Base-by-base conservation (phyloP, 805 yeast genomes). In the Blastobotrys americana region DNA sequence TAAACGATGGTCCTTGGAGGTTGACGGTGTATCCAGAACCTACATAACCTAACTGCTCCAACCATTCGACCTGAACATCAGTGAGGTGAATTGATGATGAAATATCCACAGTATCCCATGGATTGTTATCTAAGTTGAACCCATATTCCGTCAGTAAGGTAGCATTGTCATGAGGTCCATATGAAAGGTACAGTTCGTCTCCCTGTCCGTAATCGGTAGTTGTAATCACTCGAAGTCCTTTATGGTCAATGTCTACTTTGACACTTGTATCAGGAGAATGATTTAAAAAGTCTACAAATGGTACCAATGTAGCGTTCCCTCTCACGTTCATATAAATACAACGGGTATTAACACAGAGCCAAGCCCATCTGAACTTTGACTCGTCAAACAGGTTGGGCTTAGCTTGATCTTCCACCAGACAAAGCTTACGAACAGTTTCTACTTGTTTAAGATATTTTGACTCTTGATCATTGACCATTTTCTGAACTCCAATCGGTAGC, bases 331-430 rank as follows among this genome's bases (percentile, higher is more conserved):
- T 80, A 60, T 87, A 89, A 4, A 90, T 68, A 60, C 97, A 90
- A 65, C 98, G 80, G 1, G 97, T 82, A 59, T 93, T 90, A 45
- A 89, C 84, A 55, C 90, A 80, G 55, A 84, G 71, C 95, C 96
- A 90, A 0, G 84, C 77, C 76, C 86, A 78, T 8, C 80, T 55
- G 52, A 73, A 81, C 3, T 13, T 5, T 5, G 15, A 20, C 5
- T 15, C 25, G 10, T 41, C 39, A 20, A 41, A 17, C 19, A 34
- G 34, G 16, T 9, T 19, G 4, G 35, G 16, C 23, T 19, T 16
- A 13, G 31, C 10, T 13, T 13, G 10, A 8, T 15, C 41, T 5
- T 18, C 27, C 8, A 36, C 25, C 20, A 34, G 37, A 22, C 4
- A 21, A 5, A 70, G 47, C 0, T 59, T 50, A 0, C 27, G 20